These are phyloP conservation scores for Allium fistulosum DNA, from an alignment of 106 monocot species.

Conservation along the genomic window DNA sequence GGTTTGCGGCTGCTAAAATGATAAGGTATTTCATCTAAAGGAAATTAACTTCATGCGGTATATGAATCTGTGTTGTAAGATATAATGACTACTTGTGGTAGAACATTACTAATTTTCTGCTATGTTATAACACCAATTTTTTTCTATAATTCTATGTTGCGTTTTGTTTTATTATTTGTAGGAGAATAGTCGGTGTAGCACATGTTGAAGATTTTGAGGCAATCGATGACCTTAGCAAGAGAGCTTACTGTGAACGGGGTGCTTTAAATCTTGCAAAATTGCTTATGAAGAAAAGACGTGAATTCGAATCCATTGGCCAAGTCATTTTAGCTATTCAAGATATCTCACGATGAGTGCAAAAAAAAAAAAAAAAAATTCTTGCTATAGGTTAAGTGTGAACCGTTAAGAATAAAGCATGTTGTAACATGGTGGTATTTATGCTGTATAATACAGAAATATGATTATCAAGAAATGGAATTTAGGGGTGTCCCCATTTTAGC, in stretches of 20 bases:
- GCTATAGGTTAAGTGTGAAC: too few relatives aligned
- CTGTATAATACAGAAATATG: too few relatives aligned
- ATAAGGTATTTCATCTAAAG: slow-evolving; percentile 45
- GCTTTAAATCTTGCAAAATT: slow-evolving; percentile 68
- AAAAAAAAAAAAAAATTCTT: too few relatives aligned
- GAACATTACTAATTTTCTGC: too few relatives aligned
- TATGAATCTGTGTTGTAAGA: too few relatives aligned
- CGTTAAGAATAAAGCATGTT: too few relatives aligned
- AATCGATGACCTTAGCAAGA: slow-evolving; percentile 48
- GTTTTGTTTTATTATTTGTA: slow-evolving; percentile 14
- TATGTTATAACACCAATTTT: too few relatives aligned
- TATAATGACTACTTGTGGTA: too few relatives aligned
- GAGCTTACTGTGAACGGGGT: slow-evolving; percentile 62
- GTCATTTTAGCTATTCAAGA: slow-evolving; percentile 42
- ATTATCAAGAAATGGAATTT: too few relatives aligned
- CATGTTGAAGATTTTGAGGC: slow-evolving; percentile 98
- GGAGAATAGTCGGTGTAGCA: slow-evolving; percentile 95
- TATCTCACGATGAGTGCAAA: not conserved
- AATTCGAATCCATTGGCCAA: slow-evolving; percentile 39
- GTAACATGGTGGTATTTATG: too few relatives aligned
- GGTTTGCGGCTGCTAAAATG: slow-evolving; percentile 97
- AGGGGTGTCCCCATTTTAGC: too few relatives aligned
- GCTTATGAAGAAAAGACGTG: slow-evolving; percentile 64
- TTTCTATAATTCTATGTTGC: not conserved
- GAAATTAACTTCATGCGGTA: too few relatives aligned